phyloP scores from a whole-genome alignment of 1,284 basidiomycete species.

The Cystobasidium slooffiae region DNA sequence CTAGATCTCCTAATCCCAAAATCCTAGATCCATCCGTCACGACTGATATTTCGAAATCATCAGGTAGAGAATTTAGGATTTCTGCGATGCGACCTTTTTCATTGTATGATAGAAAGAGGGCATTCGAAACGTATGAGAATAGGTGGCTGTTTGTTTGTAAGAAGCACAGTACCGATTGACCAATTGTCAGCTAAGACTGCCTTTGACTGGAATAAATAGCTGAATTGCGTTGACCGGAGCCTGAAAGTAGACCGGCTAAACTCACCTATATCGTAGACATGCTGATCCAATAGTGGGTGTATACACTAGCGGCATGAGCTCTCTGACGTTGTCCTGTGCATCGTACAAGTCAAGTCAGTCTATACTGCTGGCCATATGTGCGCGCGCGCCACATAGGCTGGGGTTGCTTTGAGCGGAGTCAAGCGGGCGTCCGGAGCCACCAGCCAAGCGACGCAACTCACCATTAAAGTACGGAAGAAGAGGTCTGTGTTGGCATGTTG shows the following conservation, averaged over 20 bases:
- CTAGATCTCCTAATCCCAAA: slow-evolving; percentile 86
- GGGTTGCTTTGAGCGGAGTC: too few relatives aligned
- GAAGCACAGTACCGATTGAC: background rate
- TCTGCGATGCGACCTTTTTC: slow-evolving; percentile 69
- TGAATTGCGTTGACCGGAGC: background rate
- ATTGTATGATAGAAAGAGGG: slow-evolving; percentile 73
- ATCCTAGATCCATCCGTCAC: slow-evolving; percentile 84
- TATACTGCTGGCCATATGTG: too few relatives aligned
- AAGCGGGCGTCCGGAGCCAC: too few relatives aligned
- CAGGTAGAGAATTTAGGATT: slow-evolving; percentile 57
- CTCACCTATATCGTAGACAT: slow-evolving; percentile 69
- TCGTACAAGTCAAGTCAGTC: too few relatives aligned
- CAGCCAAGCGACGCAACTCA: background rate
- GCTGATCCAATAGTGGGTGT: slow-evolving; percentile 92
- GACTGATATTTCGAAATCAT: slow-evolving; percentile 54
- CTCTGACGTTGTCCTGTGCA: slow-evolving; percentile 55
- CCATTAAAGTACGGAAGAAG: slow-evolving; percentile 44
- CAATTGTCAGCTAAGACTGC: too few relatives aligned
- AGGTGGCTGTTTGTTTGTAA: slow-evolving; percentile 44
- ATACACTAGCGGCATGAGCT: slow-evolving; percentile 84
- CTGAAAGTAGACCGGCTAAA: background rate
- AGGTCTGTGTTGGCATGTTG: slow-evolving; percentile 39
- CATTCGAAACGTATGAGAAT: slow-evolving; percentile 43
- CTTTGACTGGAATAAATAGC: too few relatives aligned
- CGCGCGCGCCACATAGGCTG: too few relatives aligned